Evolutionary conservation across 2,329 filamentous ascomycete genomes (phyloP).

Genomic region (Fusarium sp.): DNA sequence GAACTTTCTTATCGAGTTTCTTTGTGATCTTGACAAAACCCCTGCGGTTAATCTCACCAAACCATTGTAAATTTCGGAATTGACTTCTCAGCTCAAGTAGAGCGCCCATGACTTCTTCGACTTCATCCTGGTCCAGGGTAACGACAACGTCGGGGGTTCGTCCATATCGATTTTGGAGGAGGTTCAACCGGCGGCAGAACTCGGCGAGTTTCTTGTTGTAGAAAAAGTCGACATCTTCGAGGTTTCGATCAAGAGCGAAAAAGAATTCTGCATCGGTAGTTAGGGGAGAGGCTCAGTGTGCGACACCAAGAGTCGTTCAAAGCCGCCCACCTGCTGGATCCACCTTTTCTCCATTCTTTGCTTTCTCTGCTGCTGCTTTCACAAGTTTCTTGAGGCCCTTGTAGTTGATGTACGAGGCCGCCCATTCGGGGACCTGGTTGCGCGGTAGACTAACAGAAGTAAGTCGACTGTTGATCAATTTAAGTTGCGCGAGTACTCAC

Average conservation of each 20-base stretch:
- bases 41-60: conserved; percentile 93
- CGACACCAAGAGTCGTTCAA: conserved; percentile 47
- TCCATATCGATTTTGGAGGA: conserved; percentile 90
- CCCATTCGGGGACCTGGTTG: conserved; percentile 90
- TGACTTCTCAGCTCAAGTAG: conserved; percentile 89
- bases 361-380: conserved; percentile 77
- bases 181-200: conserved; percentile 82
- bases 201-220: conserved; percentile 97
- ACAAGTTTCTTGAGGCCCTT: conserved; percentile 95
- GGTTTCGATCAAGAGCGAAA: conserved; percentile 93
- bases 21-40: conserved; percentile 99
- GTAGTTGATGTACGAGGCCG: conserved; percentile 86
- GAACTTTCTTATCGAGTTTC: conserved; percentile 96
- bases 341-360: conserved; percentile 76
- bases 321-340: conserved; percentile 87
- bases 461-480: conserved; percentile 12
- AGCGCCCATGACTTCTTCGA: conserved; percentile 90
- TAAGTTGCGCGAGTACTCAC: conserved; percentile 54
- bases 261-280: conserved; percentile 81
- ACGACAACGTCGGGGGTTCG: conserved; percentile 75
- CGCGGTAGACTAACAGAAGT: conserved; percentile 70
- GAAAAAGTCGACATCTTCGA: conserved; percentile 96
- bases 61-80: conserved; percentile 94
- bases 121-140: conserved; percentile 86
- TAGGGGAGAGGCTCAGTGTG: conserved; percentile 49